Evolutionary conservation across 1,284 basidiomycete species (phyloP).

Genomic region (Neonothopanus nambi): DNA sequence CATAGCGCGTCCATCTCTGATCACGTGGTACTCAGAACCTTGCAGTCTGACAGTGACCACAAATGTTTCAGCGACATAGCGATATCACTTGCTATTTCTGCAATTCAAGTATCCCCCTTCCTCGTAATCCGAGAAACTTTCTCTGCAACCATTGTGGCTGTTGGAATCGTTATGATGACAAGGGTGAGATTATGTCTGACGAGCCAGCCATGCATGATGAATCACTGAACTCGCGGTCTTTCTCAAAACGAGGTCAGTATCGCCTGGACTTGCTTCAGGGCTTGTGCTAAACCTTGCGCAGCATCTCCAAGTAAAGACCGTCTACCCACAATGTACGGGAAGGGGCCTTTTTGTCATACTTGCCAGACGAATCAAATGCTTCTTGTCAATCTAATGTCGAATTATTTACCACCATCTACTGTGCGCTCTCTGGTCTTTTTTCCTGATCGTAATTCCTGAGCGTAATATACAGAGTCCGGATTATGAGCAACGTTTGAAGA

Average conservation of each 20-base stretch:
- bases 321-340: slow-evolving; percentile 58
- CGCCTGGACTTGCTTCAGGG: background rate
- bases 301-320: slow-evolving; percentile 69
- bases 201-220: slow-evolving; percentile 88
- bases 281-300: slow-evolving; percentile 27
- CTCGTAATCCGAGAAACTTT: slow-evolving; percentile 55
- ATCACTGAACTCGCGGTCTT: slow-evolving; percentile 66
- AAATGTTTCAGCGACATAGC: slow-evolving; percentile 34
- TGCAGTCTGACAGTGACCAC: slow-evolving; percentile 13
- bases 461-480: slow-evolving; percentile 59
- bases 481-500: slow-evolving; percentile 60
- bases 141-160: slow-evolving; percentile 67
- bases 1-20: background rate
- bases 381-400: slow-evolving; percentile 81
- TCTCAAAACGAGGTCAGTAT: slow-evolving; percentile 72
- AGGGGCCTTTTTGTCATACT: slow-evolving; percentile 75
- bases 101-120: slow-evolving; percentile 44
- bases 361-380: slow-evolving; percentile 92
- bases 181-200: slow-evolving; percentile 77
- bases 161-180: slow-evolving; percentile 69
- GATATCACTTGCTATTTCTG: slow-evolving; percentile 68
- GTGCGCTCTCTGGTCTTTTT: slow-evolving; percentile 37
- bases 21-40: background rate
- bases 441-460: slow-evolving; percentile 8
- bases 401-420: slow-evolving; percentile 75